Evolutionary conservation across 2,329 filamentous ascomycete genomes (phyloP), one percentile per base, ranked within the genome.

Genomic region (Fusarium miscanthi): DNA sequence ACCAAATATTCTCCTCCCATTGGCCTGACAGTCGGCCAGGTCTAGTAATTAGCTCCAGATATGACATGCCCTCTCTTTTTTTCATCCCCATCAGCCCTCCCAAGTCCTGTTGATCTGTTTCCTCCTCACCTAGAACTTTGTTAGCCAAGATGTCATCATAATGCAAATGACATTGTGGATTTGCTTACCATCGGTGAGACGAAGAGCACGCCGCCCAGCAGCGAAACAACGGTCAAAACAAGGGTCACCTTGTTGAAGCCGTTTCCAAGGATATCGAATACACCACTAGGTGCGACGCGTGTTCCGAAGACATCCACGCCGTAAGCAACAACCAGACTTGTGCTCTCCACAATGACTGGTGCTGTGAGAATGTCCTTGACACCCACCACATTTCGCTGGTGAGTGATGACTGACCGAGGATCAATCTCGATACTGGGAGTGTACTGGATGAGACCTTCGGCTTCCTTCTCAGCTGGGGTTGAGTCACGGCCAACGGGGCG

Each of bases 231-330:
- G 2, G 96, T 99, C 21, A 89, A 86, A 41, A 98, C 81, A 78
- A 99, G 89, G 75, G 94, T 93, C 62, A 94, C 80, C 85, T 97
- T 98, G 80, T 95, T 96, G 82, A 99, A 99, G 5, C 94, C 93
- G 82, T 94, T 96, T 70, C 94, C 96, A 21, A 99, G 84, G 45
- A 98, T 90, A 83, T 99, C 96, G 81, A 99, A 99, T 21, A 93
- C 89, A 76, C 93, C 90, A 81, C 94, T 97, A 2, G 96, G 96
- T n/a, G 92, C 90, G 16, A 97, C 89, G 58, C 94, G 87, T 2
- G 94, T 95, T 19, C 93, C 94, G 74, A 97, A 99, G 4, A 98
- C 85, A 80, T 99, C 96, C 19, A 94, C 81, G 7, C 96, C 96
- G 78, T 93, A 97, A 0, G 94, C 94, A 77, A 98, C 92, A 17